Evolutionary conservation across 768 basidiomycete genomes (phyloP).

Genomic region (Daedaleopsis nitida): DNA sequence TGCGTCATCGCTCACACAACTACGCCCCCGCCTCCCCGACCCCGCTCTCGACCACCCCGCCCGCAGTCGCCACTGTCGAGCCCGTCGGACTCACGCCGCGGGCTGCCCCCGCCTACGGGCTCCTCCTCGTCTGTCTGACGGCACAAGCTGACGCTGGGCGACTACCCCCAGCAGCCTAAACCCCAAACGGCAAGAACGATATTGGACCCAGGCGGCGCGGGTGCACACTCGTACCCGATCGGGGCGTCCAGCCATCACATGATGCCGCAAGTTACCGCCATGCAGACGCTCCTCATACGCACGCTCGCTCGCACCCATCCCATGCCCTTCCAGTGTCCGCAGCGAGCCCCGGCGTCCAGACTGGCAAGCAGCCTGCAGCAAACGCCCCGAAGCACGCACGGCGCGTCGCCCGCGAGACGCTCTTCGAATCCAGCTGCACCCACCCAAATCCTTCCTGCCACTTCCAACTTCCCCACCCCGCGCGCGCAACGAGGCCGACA

Average conservation of each 20-base stretch:
- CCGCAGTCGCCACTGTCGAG: not conserved
- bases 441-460: not conserved
- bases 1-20: constrained; percentile 8
- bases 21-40: not conserved
- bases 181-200: constrained; percentile 13
- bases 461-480: not conserved
- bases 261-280: constrained; percentile 19
- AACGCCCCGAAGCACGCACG: not conserved
- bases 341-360: not conserved
- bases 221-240: not conserved
- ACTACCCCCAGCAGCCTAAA: constrained; percentile 17
- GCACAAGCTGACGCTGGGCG: constrained; percentile 4
- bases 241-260: constrained; percentile 10
- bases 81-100: too few species aligned
- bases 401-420: not conserved
- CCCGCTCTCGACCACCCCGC: constrained; percentile 5
- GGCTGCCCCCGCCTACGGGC: too few species aligned
- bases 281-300: constrained; percentile 5
- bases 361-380: not conserved
- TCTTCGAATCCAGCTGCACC: not conserved
- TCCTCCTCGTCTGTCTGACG: constrained; percentile 10
- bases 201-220: constrained; percentile 5
- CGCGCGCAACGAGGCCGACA: not conserved
- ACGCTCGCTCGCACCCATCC: constrained; percentile 7
- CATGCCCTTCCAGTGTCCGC: constrained; percentile 7